Evolutionary conservation across 345 rosid species (phyloP).

Genomic region (Populus pruinosa): DNA sequence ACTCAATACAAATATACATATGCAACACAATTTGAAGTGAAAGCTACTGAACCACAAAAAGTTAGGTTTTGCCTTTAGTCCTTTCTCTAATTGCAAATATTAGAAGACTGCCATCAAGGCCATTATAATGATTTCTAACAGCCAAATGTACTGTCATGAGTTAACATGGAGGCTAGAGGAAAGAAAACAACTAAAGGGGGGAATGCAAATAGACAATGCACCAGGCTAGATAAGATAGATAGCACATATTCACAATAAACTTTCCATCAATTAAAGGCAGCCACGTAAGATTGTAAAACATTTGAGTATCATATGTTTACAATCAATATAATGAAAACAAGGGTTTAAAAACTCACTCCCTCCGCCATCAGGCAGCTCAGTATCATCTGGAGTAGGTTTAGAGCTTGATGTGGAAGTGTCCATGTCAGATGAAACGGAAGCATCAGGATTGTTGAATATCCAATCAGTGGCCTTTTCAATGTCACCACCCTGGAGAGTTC

Average conservation of each 20-base stretch:
- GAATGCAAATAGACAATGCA: background rate
- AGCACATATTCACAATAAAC: background rate
- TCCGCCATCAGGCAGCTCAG: slow-evolving; percentile 75
- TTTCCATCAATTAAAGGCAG: background rate
- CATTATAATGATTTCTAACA: background rate
- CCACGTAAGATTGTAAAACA: background rate
- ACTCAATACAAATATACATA: background rate
- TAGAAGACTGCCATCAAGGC: background rate
- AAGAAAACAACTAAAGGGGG: background rate
- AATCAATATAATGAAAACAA: slow-evolving; percentile 4
- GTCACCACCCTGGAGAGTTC: slow-evolving; percentile 68
- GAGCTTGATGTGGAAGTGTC: slow-evolving; percentile 57
- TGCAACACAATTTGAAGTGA: background rate
- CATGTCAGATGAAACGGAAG: slow-evolving; percentile 63
- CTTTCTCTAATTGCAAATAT: background rate
- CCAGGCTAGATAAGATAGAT: background rate
- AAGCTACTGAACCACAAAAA: too few relatives aligned
- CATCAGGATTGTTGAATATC: slow-evolving; percentile 91
- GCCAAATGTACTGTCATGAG: background rate
- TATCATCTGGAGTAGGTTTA: slow-evolving; percentile 32
- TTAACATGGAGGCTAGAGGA: background rate
- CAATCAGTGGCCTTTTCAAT: slow-evolving; percentile 97
- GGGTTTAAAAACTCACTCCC: slow-evolving; percentile 63
- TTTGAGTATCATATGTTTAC: background rate
- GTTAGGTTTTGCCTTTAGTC: background rate